A percentile compares a stretch with the other conserved stretches of the same genome.
phyloP scores from a whole-genome alignment of 768 basidiomycete genomes.

The Tremella mesenterica region DNA sequence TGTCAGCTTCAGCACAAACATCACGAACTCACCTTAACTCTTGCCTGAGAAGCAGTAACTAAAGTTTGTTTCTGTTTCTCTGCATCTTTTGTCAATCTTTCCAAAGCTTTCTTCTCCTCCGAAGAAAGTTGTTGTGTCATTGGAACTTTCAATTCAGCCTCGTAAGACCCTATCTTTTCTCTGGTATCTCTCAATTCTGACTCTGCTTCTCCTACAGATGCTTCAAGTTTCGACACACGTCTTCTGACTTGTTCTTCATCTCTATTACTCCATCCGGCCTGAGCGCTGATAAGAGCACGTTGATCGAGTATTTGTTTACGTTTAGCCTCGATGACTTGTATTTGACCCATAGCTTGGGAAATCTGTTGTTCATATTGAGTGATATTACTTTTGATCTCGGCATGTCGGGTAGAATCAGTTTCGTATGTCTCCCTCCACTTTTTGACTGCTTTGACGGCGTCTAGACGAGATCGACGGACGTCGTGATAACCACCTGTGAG shows the following conservation, averaged over 20 bases:
- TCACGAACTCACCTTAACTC: slow-evolving; percentile 56
- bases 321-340: slow-evolving; percentile 62
- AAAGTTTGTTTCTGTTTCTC: slow-evolving; percentile 65
- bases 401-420: slow-evolving; percentile 55
- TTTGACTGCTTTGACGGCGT: slow-evolving; percentile 68
- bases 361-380: slow-evolving; percentile 74
- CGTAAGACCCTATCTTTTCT: slow-evolving; percentile 58
- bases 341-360: slow-evolving; percentile 61
- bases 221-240: slow-evolving; percentile 58
- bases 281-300: slow-evolving; percentile 59
- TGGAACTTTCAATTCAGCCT: slow-evolving; percentile 62
- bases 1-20: neutral
- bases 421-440: slow-evolving; percentile 67
- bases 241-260: slow-evolving; percentile 64
- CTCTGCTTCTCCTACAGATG: slow-evolving; percentile 61
- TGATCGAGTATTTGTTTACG: slow-evolving; percentile 62
- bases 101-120: slow-evolving; percentile 63
- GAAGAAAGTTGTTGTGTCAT: slow-evolving; percentile 64
- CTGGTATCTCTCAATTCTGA: slow-evolving; percentile 59
- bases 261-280: slow-evolving; percentile 53
- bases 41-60: slow-evolving; percentile 58
- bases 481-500: slow-evolving; percentile 96
- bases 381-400: slow-evolving; percentile 67
- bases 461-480: slow-evolving; percentile 76
- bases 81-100: slow-evolving; percentile 61